Evolutionary conservation across 306 rosid species (phyloP).

Genomic region (Arachis hypogaea): DNA sequence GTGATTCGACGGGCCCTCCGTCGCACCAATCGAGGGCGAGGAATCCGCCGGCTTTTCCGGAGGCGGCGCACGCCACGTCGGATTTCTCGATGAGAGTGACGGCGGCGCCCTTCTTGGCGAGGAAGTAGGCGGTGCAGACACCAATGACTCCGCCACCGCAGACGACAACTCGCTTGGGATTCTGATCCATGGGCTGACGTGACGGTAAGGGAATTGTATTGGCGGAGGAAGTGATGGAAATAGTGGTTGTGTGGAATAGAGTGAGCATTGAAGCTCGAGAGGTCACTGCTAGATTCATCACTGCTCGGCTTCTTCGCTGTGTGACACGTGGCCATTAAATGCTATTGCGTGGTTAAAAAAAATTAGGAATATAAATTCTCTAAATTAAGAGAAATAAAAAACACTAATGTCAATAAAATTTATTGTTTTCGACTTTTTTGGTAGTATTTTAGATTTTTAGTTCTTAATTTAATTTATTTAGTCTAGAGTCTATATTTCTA

Average conservation of each 20-base stretch:
- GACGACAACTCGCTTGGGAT: constrained; percentile 58
- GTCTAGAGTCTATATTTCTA: no score
- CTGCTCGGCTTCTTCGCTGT: neutral
- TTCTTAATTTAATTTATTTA: no score
- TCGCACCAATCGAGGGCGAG: constrained; percentile 98
- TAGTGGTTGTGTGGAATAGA: constrained; percentile 38
- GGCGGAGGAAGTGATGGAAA: neutral
- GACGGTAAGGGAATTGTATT: constrained; percentile 31
- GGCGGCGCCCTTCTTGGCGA: constrained; percentile 78
- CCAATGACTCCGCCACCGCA: constrained; percentile 92
- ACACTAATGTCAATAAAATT: no score
- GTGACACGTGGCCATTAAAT: constrained; percentile 1
- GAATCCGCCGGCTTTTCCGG: constrained; percentile 93
- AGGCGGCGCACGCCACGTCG: constrained; percentile 84
- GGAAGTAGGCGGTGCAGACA: constrained; percentile 81
- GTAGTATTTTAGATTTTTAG: no score
- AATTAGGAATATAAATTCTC: no score
- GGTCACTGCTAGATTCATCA: constrained; percentile 37
- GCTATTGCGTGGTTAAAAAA: no score
- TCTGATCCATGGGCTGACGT: constrained; percentile 46
- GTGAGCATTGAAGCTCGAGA: neutral
- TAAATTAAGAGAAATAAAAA: no score
- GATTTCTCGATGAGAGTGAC: constrained; percentile 83
- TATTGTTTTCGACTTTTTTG: no score
- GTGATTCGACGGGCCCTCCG: constrained; percentile 63